These are phyloP conservation scores for Podaxis carcinomalis DNA, from an alignment of 768 basidiomycete genomes.

Conservation along the genomic window DNA sequence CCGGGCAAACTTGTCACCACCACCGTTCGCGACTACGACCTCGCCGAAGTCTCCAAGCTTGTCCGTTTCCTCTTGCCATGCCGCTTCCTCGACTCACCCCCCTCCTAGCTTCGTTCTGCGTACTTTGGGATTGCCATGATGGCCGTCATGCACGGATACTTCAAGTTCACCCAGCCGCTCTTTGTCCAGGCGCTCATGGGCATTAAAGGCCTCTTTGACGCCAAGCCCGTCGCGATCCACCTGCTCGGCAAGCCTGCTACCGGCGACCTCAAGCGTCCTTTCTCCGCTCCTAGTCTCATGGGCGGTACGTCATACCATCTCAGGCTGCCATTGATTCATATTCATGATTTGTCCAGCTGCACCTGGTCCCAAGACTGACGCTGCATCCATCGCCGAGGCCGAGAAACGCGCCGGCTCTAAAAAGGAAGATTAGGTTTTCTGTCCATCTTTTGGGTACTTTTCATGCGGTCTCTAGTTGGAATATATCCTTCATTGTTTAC, in stretches of 20 bases:
- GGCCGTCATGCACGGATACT: slow-evolving; percentile 88
- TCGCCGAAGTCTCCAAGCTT: slow-evolving; percentile 80
- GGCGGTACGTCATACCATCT: slow-evolving; percentile 5
- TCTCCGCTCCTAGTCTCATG: slow-evolving; percentile 11
- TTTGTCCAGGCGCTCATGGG: slow-evolving; percentile 96
- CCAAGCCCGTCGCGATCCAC: slow-evolving; percentile 80
- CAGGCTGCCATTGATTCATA: not conserved
- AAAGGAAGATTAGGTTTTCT: slow-evolving; percentile 66
- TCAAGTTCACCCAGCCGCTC: slow-evolving; percentile 94
- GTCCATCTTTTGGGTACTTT: not conserved
- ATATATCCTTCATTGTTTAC: slow-evolving; percentile 4
- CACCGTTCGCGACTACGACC: slow-evolving; percentile 91
- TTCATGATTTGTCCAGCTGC: slow-evolving; percentile 28
- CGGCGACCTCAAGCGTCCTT: slow-evolving; percentile 58
- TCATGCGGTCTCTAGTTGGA: not conserved
- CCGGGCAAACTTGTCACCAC: slow-evolving; percentile 80
- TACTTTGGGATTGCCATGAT: slow-evolving; percentile 84
- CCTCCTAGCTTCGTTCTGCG: slow-evolving; percentile 51
- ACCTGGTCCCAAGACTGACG: slow-evolving; percentile 78
- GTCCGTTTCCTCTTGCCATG: slow-evolving; percentile 28
- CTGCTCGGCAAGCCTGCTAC: slow-evolving; percentile 73
- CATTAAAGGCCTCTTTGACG: slow-evolving; percentile 86
- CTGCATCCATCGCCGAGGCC: slow-evolving; percentile 81
- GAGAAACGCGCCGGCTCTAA: slow-evolving; percentile 71
- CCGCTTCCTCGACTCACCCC: not conserved